phyloP scores from a whole-genome alignment of 2,329 filamentous ascomycete genomes.

The Pezicula carpinea region DNA sequence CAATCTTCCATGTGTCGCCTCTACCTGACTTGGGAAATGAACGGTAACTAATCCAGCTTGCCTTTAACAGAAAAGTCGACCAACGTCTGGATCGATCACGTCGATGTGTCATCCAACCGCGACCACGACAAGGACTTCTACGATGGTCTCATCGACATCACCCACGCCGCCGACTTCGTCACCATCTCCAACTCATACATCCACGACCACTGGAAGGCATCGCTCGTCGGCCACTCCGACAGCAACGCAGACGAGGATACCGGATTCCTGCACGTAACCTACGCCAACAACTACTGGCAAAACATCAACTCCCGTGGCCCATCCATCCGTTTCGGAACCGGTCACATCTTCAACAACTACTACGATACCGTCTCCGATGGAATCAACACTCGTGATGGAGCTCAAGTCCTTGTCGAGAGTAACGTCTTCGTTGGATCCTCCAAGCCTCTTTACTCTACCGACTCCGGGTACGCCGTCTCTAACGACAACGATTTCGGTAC shows the following conservation, averaged over 20 bases:
- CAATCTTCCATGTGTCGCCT: not conserved
- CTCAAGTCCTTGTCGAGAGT: constrained; percentile 52
- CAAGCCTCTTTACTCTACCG: constrained; percentile 40
- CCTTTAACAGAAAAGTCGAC: constrained; percentile 36
- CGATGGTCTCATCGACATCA: constrained; percentile 61
- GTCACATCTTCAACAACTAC: constrained; percentile 54
- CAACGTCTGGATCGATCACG: constrained; percentile 65
- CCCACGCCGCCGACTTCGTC: constrained; percentile 58
- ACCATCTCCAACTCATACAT: constrained; percentile 47
- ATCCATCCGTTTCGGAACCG: constrained; percentile 61
- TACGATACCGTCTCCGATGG: constrained; percentile 40
- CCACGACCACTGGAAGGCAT: constrained; percentile 60
- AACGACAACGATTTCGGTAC: constrained; percentile 42
- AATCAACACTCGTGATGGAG: constrained; percentile 53
- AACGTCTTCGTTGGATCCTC: constrained; percentile 43
- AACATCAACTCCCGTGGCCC: constrained; percentile 62
- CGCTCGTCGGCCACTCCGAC: constrained; percentile 56
- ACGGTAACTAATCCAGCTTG: constrained; percentile 11
- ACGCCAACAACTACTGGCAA: constrained; percentile 60
- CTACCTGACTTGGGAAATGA: not conserved
- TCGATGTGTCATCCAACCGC: constrained; percentile 56
- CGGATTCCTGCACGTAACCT: constrained; percentile 59
- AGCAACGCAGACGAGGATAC: constrained; percentile 53
- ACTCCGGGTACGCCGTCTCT: constrained; percentile 38
- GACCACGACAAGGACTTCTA: constrained; percentile 64